phyloP scores from a whole-genome alignment of 495 filamentous ascomycete species.

The Penicillium coprophilum region DNA sequence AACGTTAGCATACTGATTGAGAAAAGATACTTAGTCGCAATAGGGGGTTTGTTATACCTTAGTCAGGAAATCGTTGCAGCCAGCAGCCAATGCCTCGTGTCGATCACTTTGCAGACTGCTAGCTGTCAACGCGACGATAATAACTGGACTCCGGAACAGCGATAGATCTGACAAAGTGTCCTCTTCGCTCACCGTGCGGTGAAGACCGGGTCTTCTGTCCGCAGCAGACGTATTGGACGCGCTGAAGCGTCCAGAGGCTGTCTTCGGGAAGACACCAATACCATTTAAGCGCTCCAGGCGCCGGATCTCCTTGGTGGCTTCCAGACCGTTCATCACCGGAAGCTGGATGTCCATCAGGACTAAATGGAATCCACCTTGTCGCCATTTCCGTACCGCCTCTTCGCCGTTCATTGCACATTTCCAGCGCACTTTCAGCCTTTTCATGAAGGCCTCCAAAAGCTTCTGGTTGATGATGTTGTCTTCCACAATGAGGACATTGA shows the following conservation, averaged over 20 bases:
- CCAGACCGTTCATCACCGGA: conserved; percentile 93
- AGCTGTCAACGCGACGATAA: conserved; percentile 95
- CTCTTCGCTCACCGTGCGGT: conserved; percentile 44
- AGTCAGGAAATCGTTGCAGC: conserved; percentile 97
- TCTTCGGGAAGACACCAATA: conserved; percentile 79
- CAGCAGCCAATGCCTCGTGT: conserved; percentile 91
- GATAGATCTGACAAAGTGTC: conserved; percentile 67
- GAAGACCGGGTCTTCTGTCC: conserved; percentile 27
- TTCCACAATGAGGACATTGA: conserved; percentile 96
- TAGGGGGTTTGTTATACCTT: conserved; percentile 62
- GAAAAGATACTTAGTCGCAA: background rate
- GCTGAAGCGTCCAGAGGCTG: conserved; percentile 42
- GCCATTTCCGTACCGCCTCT: conserved; percentile 92
- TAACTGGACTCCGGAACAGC: conserved; percentile 92
- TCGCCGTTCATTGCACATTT: conserved; percentile 91
- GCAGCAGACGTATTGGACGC: conserved; percentile 30
- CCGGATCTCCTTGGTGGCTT: conserved; percentile 96
- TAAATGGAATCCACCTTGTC: conserved; percentile 90
- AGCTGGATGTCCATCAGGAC: conserved; percentile 99
- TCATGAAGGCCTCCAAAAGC: conserved; percentile 93
- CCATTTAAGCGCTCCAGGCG: conserved; percentile 84
- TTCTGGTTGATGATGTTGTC: conserved; percentile 97
- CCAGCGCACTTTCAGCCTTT: conserved; percentile 96
- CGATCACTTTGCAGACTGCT: conserved; percentile 90
- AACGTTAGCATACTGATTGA: conserved; percentile 12